A percentile compares a stretch with the other conserved stretches of the same genome.
Evolutionary conservation across 2,329 filamentous ascomycete species (phyloP).

Genomic region (Diaporthe aspalathi): DNA sequence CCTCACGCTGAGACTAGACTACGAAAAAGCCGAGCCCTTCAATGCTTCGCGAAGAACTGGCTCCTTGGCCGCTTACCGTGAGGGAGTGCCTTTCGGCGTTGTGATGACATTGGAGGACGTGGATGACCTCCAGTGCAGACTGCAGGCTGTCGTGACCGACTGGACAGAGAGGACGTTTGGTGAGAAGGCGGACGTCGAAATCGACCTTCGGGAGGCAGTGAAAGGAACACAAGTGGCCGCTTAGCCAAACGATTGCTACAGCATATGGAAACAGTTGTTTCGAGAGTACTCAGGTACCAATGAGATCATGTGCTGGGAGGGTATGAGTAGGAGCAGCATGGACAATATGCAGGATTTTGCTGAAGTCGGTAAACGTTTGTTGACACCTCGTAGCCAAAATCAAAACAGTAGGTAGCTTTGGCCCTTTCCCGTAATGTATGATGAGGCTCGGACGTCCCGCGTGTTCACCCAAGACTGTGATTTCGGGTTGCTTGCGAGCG

Average conservation of each 20-base stretch:
- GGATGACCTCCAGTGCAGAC: slow-evolving; percentile 23
- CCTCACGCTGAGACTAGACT: slow-evolving; percentile 38
- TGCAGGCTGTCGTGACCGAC: slow-evolving; percentile 16
- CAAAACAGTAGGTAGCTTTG: not conserved
- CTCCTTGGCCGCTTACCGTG: not conserved
- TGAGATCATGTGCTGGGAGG: not conserved
- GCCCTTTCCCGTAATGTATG: not conserved
- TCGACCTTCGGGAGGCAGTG: slow-evolving; percentile 27
- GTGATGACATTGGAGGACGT: slow-evolving; percentile 28
- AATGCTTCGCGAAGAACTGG: not conserved
- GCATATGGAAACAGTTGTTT: not conserved
- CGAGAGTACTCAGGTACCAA: not conserved
- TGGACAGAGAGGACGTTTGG: slow-evolving; percentile 30
- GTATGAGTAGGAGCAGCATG: not conserved
- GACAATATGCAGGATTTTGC: not conserved
- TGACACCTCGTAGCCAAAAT: not conserved
- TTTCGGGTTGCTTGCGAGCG: slow-evolving; percentile 5
- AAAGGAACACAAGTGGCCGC: slow-evolving; percentile 21
- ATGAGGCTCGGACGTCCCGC: not conserved
- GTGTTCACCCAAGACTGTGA: not conserved
- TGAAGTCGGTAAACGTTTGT: not conserved
- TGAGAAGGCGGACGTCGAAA: slow-evolving; percentile 9
- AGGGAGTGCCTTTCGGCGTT: not conserved
- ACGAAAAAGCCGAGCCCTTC: slow-evolving; percentile 19
- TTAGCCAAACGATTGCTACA: not conserved